Base-by-base conservation (phyloP, 225 moss, liverwort and hornwort species). In the Straminergon stramineum region DNA sequence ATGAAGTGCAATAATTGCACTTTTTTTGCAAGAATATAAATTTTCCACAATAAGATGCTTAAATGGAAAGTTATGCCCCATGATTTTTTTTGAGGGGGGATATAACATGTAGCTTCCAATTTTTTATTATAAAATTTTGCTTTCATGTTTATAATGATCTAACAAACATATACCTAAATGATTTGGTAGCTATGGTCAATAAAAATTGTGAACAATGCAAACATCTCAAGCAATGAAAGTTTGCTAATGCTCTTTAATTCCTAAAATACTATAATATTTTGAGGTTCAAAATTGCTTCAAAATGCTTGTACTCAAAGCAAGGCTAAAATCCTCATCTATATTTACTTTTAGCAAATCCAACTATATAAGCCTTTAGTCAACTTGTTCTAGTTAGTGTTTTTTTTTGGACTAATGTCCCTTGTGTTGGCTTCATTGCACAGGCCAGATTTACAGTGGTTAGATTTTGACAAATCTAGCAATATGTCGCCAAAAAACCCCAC, bases 321-420 rank as follows among this genome's bases (percentile, higher is more conserved):
- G 3, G 20, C 5, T 34, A 34, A 22, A 77, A 53, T 52, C 6
- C 13, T 76, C 21, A 13, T 76, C 7, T 21, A 13, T 52, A 11
- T 32, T 32, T 52, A n/a, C n/a, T 52, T 12, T 34, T 51, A 19
- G 13, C 21, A 52, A 52, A 13, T 53, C 2, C 8, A 7, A 20
- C 0, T 19, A 0, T 4, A 51, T 1, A 75, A 20, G 12, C 3
- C 0, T 52, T 2, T 8, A 32, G 0, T 8, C 21, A 52, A 76
- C 17, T 19, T 75, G 5, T 51, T 51, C 4, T 6, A 31, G n/a
- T n/a, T n/a, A n/a, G n/a, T n/a, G n/a, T n/a, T n/a, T n/a, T n/a
- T n/a, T n/a, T n/a, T n/a, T n/a, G n/a, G n/a, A n/a, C n/a, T n/a
- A n/a, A n/a, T n/a, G n/a, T n/a, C n/a, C n/a, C n/a, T n/a, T n/a